phyloP scores from a whole-genome alignment of 345 rosid species.

The Eucalyptus coolabah region DNA sequence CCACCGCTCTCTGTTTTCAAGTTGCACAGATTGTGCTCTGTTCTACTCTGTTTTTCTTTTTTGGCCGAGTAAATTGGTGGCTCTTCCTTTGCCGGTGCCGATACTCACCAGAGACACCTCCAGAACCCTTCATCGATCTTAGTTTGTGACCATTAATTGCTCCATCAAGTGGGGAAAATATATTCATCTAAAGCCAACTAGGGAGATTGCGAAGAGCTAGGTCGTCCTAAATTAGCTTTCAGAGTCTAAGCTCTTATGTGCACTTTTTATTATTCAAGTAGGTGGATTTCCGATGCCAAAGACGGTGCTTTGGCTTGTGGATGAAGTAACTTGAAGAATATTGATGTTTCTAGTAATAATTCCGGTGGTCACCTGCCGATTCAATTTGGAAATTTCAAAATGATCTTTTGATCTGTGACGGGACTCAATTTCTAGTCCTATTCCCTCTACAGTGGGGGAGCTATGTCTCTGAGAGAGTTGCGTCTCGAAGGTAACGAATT shows the following conservation, averaged over 20 bases:
- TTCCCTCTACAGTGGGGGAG: neutral
- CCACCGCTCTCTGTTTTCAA: rapidly evolving
- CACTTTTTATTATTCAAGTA: neutral
- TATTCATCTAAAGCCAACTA: rapidly evolving
- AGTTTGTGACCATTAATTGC: rapidly evolving
- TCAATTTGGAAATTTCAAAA: neutral
- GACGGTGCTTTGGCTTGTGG: neutral
- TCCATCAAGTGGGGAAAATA: no score
- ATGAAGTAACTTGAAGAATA: neutral
- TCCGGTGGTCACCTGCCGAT: neutral
- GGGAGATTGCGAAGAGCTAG: neutral
- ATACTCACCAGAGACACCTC: no score
- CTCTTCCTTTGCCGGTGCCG: rapidly evolving
- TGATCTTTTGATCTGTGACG: neutral
- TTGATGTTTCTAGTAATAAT: rapidly evolving
- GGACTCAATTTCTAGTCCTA: neutral
- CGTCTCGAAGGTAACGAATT: neutral
- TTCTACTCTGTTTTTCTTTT: neutral
- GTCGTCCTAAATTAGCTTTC: no score
- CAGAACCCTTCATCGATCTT: no score
- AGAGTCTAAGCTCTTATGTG: neutral
- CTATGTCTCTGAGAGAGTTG: neutral
- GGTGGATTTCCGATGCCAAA: rapidly evolving
- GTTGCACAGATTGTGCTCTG: neutral
- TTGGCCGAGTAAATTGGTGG: no score